These are phyloP conservation scores for Cephalotrichum gorgonifer DNA, from an alignment of 2,329 filamentous ascomycete genomes.

Conservation along the genomic window DNA sequence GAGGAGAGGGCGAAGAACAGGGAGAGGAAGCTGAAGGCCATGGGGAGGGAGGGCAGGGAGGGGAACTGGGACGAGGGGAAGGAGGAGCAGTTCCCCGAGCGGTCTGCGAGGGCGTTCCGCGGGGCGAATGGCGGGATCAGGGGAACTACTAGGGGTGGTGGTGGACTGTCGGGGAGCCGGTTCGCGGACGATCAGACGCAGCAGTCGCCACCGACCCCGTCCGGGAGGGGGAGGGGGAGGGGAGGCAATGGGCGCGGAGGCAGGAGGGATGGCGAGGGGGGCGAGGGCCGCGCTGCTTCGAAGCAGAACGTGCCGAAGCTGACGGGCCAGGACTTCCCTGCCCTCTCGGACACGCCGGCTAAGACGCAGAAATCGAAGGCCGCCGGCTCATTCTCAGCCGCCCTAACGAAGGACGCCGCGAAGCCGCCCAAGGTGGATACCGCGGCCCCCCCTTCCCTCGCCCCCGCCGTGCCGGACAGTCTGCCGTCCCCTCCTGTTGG, in stretches of 20 bases:
- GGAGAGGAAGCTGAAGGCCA: slow-evolving; percentile 49
- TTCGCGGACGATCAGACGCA: slow-evolving; percentile 26
- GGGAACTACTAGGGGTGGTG: slow-evolving; percentile 21
- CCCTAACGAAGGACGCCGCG: slow-evolving; percentile 18
- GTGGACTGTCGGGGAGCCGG: slow-evolving; percentile 29
- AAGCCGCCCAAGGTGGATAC: slow-evolving; percentile 13
- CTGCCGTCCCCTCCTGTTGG: slow-evolving; percentile 28
- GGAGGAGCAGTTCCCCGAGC: slow-evolving; percentile 25
- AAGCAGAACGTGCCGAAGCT: slow-evolving; percentile 18
- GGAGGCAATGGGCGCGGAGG: slow-evolving; percentile 20
- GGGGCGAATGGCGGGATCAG: slow-evolving; percentile 29
- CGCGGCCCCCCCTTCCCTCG: not conserved
- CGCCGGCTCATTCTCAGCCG: slow-evolving; percentile 11
- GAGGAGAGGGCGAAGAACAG: slow-evolving; percentile 51
- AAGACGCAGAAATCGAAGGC: slow-evolving; percentile 9
- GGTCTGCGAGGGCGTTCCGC: slow-evolving; percentile 30
- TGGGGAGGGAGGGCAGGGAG: slow-evolving; percentile 34
- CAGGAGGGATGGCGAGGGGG: slow-evolving; percentile 17
- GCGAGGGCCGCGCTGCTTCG: slow-evolving; percentile 10
- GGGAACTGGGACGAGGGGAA: slow-evolving; percentile 52
- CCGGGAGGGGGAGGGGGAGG: slow-evolving; percentile 11
- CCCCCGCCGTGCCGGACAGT: slow-evolving; percentile 16
- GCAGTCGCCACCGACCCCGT: slow-evolving; percentile 23
- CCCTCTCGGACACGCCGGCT: not conserved
- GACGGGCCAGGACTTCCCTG: slow-evolving; percentile 8